A percentile compares a stretch with the other conserved stretches of the same genome.
Evolutionary conservation across 305 asterid genomes (phyloP).

Genomic region (Fraxinus sp.): DNA sequence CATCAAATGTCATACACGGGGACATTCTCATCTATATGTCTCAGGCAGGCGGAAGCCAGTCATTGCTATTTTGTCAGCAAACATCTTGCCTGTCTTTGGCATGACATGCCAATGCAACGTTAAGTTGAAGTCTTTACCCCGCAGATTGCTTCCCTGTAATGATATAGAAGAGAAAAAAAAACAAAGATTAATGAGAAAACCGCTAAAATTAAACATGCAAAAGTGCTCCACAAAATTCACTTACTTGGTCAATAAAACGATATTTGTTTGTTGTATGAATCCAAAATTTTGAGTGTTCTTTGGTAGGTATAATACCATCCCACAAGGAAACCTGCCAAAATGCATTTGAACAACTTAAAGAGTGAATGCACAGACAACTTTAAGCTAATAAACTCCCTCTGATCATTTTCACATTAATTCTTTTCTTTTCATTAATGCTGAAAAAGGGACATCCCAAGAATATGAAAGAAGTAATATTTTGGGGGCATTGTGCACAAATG

Average conservation of each 20-base stretch:
- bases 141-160: slow-evolving; percentile 83
- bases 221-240: slow-evolving; percentile 9
- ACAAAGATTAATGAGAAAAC: background rate
- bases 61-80: slow-evolving; percentile 80
- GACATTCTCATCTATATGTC: slow-evolving; percentile 49
- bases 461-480: background rate
- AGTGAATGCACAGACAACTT: background rate
- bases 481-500: background rate
- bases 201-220: background rate
- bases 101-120: slow-evolving; percentile 94
- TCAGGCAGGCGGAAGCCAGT: slow-evolving; percentile 72
- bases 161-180: too few relatives aligned
- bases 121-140: slow-evolving; percentile 72
- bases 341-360: slow-evolving; percentile 22
- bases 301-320: slow-evolving; percentile 84
- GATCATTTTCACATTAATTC: background rate
- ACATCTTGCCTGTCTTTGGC: slow-evolving; percentile 99
- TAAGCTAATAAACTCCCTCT: background rate
- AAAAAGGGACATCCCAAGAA: background rate
- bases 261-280: slow-evolving; percentile 82
- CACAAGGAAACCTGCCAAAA: slow-evolving; percentile 74
- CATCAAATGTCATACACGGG: background rate
- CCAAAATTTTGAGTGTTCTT: slow-evolving; percentile 76
- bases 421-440: background rate
- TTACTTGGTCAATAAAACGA: slow-evolving; percentile 78